Evolutionary conservation across 805 yeast genomes (phyloP).

Genomic region (Candida sonorensis): DNA sequence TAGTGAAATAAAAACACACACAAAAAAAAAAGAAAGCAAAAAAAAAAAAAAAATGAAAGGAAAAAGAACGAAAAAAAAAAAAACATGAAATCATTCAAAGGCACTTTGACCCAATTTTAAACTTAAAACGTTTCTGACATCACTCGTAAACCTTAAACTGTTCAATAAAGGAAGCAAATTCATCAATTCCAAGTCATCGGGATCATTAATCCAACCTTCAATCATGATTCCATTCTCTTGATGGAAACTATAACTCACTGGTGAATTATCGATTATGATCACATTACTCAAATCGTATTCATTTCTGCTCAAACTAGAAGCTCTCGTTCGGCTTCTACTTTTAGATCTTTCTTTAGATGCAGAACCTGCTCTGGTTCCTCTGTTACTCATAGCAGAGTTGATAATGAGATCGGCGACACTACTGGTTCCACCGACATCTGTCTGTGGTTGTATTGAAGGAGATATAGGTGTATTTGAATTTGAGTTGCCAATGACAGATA

Average conservation of each 20-base stretch:
- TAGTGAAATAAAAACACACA: too few species aligned
- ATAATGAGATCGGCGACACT: background rate
- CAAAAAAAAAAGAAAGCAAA: background rate
- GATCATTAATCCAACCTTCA: slow-evolving; percentile 98
- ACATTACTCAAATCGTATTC: slow-evolving; percentile 55
- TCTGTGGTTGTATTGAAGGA: background rate
- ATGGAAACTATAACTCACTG: slow-evolving; percentile 78
- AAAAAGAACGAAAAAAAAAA: too few species aligned
- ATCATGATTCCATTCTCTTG: slow-evolving; percentile 86
- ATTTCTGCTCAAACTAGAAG: slow-evolving; percentile 7
- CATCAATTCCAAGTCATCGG: slow-evolving; percentile 78
- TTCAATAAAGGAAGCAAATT: slow-evolving; percentile 74
- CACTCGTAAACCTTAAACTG: slow-evolving; percentile 73
- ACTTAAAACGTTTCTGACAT: slow-evolving; percentile 73
- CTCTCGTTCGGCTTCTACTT: slow-evolving; percentile 13
- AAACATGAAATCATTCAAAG: slow-evolving; percentile 31
- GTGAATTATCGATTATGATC: slow-evolving; percentile 87
- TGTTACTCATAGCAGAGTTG: background rate
- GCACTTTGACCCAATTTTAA: slow-evolving; percentile 66
- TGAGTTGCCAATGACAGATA: slow-evolving; percentile 28
- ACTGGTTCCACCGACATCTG: background rate
- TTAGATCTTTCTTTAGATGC: slow-evolving; percentile 23
- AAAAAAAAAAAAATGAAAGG: too few species aligned
- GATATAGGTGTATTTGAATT: background rate
- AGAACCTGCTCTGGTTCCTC: background rate